Evolutionary conservation across 768 basidiomycete species (phyloP), one percentile per base, ranked within the genome.

Genomic region (Amylocystis lapponica): DNA sequence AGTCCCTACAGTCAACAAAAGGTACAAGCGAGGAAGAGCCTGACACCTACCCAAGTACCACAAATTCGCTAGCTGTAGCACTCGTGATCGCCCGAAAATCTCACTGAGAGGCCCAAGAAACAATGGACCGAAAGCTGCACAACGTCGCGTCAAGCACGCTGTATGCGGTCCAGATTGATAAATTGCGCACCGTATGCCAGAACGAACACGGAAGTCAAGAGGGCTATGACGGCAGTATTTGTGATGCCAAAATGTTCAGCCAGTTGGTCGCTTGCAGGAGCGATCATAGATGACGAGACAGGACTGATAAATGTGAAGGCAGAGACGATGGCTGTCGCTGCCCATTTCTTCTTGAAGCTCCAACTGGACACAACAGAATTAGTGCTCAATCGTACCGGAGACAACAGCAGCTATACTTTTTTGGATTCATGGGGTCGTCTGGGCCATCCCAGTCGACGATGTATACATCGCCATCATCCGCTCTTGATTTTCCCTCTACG

Each of bases 201-300:
- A 1, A 76, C 62, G 42, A 75, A 78, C 12, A 75, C 72, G 0
- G 80, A 81, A 0, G 75, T 76, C 25, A 72, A 71, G 63, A 87
- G 70, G 1, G 76, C 78, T 17, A 77, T 64, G 6, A 78, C 44
- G 0, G 66, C 70, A 3, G 43, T 48, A 53, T 57, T 78, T 6
- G 70, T 76, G 22, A 86, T 69, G 0, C 75, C 71, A 46, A 87
- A 78, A 19, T 78, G 56, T 1, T 52, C 43, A 2, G 66, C 79
- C 2, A 88, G 51, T 43, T 76, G 70, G 5, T 48, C 47, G 2
- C 69, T 66, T 0, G 83, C 84, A 0, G 85, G 85, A 0, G 85
- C 79, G 5, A 85, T 66, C 77, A 86, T 84, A 4, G 83, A 75
- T 5, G 85, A 87, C 0, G 83, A 76, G 0, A 86, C 66, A 0